Conservation (phyloP, 2,329 filamentous ascomycete species). For the Arthrobotrys musiformis region DNA sequence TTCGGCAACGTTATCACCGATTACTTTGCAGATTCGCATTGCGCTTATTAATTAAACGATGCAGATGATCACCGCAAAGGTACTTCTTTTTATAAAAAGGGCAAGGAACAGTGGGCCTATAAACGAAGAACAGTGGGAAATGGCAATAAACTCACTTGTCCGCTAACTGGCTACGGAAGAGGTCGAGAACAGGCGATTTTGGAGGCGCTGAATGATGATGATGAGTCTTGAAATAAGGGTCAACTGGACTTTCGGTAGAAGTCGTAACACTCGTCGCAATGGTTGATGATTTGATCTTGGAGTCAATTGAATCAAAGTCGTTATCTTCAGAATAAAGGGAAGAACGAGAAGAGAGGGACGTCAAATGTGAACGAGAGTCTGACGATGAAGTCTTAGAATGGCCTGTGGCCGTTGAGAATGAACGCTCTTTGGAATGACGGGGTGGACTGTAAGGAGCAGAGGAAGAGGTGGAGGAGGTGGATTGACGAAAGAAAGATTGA, state of each 20-base stretch:
- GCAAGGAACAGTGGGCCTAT: neutral
- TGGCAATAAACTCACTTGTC: slow-evolving; percentile 42
- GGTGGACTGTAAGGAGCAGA: slow-evolving; percentile 48
- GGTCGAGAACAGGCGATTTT: slow-evolving; percentile 51
- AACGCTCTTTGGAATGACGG: slow-evolving; percentile 52
- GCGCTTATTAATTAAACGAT: slow-evolving; percentile 13
- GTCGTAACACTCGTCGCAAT: slow-evolving; percentile 36
- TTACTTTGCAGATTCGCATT: slow-evolving; percentile 15
- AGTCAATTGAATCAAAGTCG: slow-evolving; percentile 48
- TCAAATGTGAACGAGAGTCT: slow-evolving; percentile 55
- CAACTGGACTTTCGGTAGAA: slow-evolving; percentile 44
- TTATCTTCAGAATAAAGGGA: slow-evolving; percentile 55
- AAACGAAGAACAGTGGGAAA: neutral
- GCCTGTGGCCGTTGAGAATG: slow-evolving; percentile 44
- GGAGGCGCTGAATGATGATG: slow-evolving; percentile 50
- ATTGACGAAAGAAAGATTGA: slow-evolving; percentile 56
- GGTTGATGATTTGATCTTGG: slow-evolving; percentile 42
- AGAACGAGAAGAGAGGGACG: slow-evolving; percentile 49
- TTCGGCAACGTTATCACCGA: neutral
- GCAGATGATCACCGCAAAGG: slow-evolving; percentile 2
- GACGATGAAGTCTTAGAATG: slow-evolving; percentile 54
- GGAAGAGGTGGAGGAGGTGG: slow-evolving; percentile 55
- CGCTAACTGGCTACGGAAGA: slow-evolving; percentile 45
- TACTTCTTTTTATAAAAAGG: neutral
- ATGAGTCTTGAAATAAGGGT: slow-evolving; percentile 37